These are phyloP conservation scores for Coemansia sp. DNA, from an alignment of 192 early-diverging fungal species.

Conservation along the genomic window DNA sequence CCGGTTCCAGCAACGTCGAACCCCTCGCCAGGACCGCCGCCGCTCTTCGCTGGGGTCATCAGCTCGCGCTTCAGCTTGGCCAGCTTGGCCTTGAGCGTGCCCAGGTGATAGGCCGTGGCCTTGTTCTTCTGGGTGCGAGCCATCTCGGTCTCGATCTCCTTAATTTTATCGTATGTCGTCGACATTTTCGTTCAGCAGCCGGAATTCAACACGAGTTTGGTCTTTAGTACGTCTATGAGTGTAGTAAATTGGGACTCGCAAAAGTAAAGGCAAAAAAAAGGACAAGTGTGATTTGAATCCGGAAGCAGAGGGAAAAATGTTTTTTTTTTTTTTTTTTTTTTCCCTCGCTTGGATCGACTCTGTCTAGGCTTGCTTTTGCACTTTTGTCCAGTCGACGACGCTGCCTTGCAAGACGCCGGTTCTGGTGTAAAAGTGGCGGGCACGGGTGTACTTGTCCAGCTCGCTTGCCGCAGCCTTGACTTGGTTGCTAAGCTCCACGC, in stretches of 20 bases:
- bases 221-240: neutral
- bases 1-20: slow-evolving; percentile 99
- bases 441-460: slow-evolving; percentile 57
- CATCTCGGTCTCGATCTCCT: slow-evolving; percentile 80
- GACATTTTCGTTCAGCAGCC: slow-evolving; percentile 44
- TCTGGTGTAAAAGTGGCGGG: slow-evolving; percentile 49
- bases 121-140: slow-evolving; percentile 93
- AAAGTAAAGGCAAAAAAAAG: slow-evolving; percentile 3
- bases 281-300: neutral
- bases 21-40: slow-evolving; percentile 87
- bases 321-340: no score
- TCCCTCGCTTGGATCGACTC: neutral
- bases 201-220: neutral
- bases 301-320: neutral
- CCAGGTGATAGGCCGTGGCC: slow-evolving; percentile 93
- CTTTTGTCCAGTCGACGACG: slow-evolving; percentile 46
- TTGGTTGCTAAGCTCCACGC: slow-evolving; percentile 36
- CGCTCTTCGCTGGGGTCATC: slow-evolving; percentile 76
- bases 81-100: slow-evolving; percentile 92
- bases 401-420: slow-evolving; percentile 39
- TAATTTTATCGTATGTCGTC: slow-evolving; percentile 59
- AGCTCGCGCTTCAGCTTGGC: slow-evolving; percentile 96
- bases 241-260: neutral
- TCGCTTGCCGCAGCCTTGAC: slow-evolving; percentile 42
- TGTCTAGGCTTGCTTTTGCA: slow-evolving; percentile 3